Evolutionary conservation across 148 eudicot species (phyloP), one percentile per base, ranked within the genome.

Genomic region (Amaranthus palmeri): DNA sequence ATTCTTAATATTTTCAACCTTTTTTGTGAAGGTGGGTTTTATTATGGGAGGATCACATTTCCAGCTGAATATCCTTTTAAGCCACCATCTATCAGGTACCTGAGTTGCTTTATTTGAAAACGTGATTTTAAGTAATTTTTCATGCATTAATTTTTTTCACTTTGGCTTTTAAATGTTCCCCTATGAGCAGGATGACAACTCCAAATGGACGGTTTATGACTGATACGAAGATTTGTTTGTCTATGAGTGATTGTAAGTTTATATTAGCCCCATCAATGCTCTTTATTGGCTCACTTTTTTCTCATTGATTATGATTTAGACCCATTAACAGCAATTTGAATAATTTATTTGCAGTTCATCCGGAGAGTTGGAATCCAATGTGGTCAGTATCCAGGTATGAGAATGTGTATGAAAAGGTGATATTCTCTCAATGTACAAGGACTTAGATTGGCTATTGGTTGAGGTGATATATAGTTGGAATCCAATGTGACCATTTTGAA

Each of bases 321-420:
- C 25, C 42, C 41, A 25, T 58, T 25, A 43, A 10, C 47, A 12
- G 41, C 25, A 58, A 50, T 54, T 4, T 64, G 10, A 3, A 77
- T 78, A 40, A n/a, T 64, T 57, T 8, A 67, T 73, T 71, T 77
- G 58, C 86, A 95, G 98, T 86, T 83, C 98, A 95, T 83, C 98
- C 98, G 41, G 98, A 95, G 79, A 89, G 87, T 78, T 91, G 98
- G 97, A 95, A 91, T 75, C 98, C 97, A 13, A 95, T 95, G 98
- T 95, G 98, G 98, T 91, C 97, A 41, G 98, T 91, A 64, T 91
- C 98, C 74, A 95, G 97, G 98, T 91, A 85, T 80, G 56, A 61
- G 46, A 56, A 45, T 36, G 17, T 67, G 8, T 68, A 41, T 58
- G 51, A 75, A 56, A 59, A 14, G 42, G 42, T 18, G 54, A 49